Evolutionary conservation across 2,329 filamentous ascomycete species (phyloP), one percentile per base, ranked within the genome.

Genomic region (Aspergillus sp.): DNA sequence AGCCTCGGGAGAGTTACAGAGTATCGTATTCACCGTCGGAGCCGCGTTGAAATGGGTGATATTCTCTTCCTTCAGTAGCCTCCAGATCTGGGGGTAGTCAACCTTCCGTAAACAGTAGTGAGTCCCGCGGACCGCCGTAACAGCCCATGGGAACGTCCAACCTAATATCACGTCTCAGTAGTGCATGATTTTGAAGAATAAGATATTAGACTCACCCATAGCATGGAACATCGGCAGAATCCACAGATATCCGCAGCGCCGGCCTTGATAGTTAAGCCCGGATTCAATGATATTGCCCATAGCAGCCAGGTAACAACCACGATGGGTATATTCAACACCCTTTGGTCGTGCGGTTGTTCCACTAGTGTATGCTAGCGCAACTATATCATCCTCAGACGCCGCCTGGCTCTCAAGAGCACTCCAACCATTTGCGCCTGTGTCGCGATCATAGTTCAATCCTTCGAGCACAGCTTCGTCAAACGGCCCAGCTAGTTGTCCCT

Each of bases 1-100:
- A 2, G 95, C 93, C 72, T 92, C 88, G 41, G 87, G 82, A 3
- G 90, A 84, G 12, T 89, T 89, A 70, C 95, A 96, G 3, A 99
- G 84, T 1, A 98, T 79, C 0, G 93, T 99, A 73, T 98, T 98
- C 52, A 99, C 95, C 0, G 95, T 99, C 0, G 95, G 95, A 0
- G 93, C 95, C 1, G 93, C 93, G 70, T 93, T 96, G 79, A 96
- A 98, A 75, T 99, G 95, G 0, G 92, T 98, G 62, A 99, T 89
- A 6, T 85, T 81, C 74, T 98, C 90, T 52, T 91, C 84, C 69
- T 92, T 96, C 35, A 99, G 79, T 4, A 99, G 78, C 49, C 84
- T 84, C 95, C 95, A 99, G 59, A 99, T 96, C 58, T 93, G 81
- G 0, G 90, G 86, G 71, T 99, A 99, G 76, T 98, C 92, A 63